Evolutionary conservation across 495 filamentous ascomycete genomes (phyloP).

Genomic region (Podospora anserina): DNA sequence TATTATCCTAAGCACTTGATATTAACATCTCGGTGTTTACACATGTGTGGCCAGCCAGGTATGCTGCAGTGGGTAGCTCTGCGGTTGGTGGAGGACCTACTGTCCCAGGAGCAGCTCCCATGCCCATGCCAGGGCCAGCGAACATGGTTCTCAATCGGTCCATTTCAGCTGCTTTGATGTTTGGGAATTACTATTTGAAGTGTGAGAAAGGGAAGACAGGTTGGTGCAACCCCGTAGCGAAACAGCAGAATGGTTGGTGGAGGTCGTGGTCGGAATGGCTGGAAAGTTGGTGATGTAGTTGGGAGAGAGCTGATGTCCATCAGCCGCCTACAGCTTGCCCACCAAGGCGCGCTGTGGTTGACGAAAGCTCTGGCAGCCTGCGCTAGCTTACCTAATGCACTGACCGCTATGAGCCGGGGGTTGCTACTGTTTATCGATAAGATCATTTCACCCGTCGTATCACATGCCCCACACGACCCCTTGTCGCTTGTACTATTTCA

Average conservation of each 20-base stretch:
- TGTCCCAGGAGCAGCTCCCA: conserved; percentile 68
- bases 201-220: neutral
- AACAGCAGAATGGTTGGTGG: neutral
- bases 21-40: neutral
- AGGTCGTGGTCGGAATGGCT: neutral
- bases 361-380: conserved; percentile 43
- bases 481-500: neutral
- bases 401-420: neutral
- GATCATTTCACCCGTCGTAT: neutral
- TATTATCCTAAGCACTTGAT: conserved; percentile 61
- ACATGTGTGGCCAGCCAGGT: conserved; percentile 14
- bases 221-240: neutral
- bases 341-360: conserved; percentile 22
- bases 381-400: conserved; percentile 27
- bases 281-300: conserved; percentile 14
- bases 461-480: neutral
- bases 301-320: conserved; percentile 13
- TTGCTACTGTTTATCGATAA: neutral
- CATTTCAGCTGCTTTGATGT: conserved; percentile 49
- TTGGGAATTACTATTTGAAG: neutral
- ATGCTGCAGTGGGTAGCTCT: neutral
- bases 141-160: conserved; percentile 85
- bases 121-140: conserved; percentile 69
- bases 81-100: conserved; percentile 53
- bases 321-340: conserved; percentile 14